Conservation (phyloP, 371 early-diverging fungal species). For the Rhizopus arrhizus region DNA sequence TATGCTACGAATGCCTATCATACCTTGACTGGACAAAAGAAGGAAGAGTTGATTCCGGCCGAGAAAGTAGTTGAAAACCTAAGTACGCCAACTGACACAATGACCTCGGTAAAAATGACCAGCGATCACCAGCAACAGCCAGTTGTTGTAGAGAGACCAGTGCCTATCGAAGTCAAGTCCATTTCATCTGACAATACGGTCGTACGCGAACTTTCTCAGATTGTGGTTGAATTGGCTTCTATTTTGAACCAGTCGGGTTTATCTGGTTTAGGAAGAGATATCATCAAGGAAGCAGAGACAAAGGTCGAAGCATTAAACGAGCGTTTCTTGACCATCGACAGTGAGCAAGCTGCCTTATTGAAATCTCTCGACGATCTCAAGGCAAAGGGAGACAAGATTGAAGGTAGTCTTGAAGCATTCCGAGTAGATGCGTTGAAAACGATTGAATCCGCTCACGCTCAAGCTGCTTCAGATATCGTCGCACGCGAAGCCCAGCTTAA, state of each 20-base stretch:
- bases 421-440: constrained; percentile 20
- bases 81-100: constrained; percentile 13
- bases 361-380: constrained; percentile 18
- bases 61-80: constrained; percentile 9
- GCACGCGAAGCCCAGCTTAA: constrained; percentile 48
- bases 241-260: constrained; percentile 40
- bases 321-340: constrained; percentile 18
- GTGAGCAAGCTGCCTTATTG: constrained; percentile 27
- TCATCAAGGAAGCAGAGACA: constrained; percentile 29
- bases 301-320: constrained; percentile 24
- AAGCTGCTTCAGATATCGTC: constrained; percentile 23
- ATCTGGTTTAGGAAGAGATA: constrained; percentile 32
- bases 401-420: constrained; percentile 29
- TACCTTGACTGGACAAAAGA: constrained; percentile 32
- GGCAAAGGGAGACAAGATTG: constrained; percentile 23
- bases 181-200: constrained; percentile 21
- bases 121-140: constrained; percentile 21
- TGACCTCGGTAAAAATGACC: constrained; percentile 13
- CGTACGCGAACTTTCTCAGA: constrained; percentile 29
- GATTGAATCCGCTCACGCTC: constrained; percentile 16
- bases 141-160: constrained; percentile 28
- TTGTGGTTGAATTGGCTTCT: constrained; percentile 32
- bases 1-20: constrained; percentile 14
- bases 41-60: constrained; percentile 5
- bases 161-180: constrained; percentile 25